These are phyloP conservation scores for Brassica juncea DNA, from an alignment of 345 rosid genomes.

Conservation along the genomic window DNA sequence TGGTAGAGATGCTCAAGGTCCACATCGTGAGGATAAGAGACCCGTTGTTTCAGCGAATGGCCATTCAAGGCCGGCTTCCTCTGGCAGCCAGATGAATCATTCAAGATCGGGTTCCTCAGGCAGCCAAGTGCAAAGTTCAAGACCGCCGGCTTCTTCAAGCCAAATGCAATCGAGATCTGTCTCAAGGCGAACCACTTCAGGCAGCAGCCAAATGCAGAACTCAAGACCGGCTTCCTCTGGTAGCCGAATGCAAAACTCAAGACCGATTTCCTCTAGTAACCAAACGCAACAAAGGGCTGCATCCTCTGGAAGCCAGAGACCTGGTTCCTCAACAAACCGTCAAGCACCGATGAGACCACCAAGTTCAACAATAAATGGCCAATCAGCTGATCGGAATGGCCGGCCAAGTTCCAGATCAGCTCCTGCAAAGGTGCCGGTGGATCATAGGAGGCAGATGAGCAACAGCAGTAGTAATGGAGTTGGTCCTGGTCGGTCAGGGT, in stretches of 20 bases:
- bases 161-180: conserved; percentile 35
- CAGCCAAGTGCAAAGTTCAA: conserved; percentile 35
- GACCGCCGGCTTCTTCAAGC: conserved; percentile 26
- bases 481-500: conserved; percentile 59
- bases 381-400: conserved; percentile 41
- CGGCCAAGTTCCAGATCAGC: conserved; percentile 46
- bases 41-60: conserved; percentile 41
- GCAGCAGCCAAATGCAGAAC: conserved; percentile 23
- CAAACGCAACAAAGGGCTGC: conserved; percentile 31
- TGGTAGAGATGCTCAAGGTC: conserved; percentile 48
- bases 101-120: conserved; percentile 39
- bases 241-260: conserved; percentile 25
- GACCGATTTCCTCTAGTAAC: conserved; percentile 23
- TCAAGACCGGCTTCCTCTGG: conserved; percentile 17
- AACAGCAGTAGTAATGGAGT: conserved; percentile 43
- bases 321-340: conserved; percentile 28
- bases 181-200: conserved; percentile 6
- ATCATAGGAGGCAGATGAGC: conserved; percentile 55
- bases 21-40: conserved; percentile 53
- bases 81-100: conserved; percentile 47
- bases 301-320: conserved; percentile 29
- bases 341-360: conserved; percentile 35
- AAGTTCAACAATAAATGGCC: conserved; percentile 41
- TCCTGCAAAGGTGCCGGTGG: conserved; percentile 42
- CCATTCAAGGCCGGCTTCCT: conserved; percentile 42